Evolutionary conservation across 805 yeast species (phyloP).

Genomic region (Saccharomycodes ludwigii): DNA sequence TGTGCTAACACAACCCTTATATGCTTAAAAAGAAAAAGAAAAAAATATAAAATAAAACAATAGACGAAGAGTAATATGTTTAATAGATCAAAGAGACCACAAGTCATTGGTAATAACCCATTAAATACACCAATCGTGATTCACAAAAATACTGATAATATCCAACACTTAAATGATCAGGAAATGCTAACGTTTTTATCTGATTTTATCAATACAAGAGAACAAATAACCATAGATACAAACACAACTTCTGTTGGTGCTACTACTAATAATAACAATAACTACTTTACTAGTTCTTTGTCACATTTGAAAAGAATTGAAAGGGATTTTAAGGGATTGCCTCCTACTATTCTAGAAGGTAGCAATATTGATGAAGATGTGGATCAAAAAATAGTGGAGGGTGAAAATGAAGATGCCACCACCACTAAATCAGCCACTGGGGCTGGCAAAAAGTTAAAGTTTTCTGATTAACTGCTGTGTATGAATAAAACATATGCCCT

Average conservation of each 20-base stretch:
- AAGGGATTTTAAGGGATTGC: constrained; percentile 69
- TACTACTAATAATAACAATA: constrained; percentile 15
- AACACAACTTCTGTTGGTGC: constrained; percentile 7
- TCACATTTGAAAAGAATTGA: constrained; percentile 63
- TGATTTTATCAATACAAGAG: constrained; percentile 5
- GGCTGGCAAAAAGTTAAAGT: constrained; percentile 19
- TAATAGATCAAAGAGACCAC: constrained; percentile 7
- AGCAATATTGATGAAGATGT: too few species aligned
- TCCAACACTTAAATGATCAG: constrained; percentile 2
- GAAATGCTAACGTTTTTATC: constrained; percentile 6
- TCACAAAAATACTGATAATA: constrained; percentile 2
- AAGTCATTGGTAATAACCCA: constrained; percentile 7
- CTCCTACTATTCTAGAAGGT: constrained; percentile 51
- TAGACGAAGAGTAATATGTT: too few species aligned
- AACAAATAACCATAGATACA: constrained; percentile 4
- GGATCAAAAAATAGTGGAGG: constrained; percentile 2
- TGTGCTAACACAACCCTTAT: too few species aligned
- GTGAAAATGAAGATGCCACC: constrained; percentile 6
- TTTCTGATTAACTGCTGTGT: constrained; percentile 11
- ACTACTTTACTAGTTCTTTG: constrained; percentile 21
- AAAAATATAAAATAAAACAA: constrained; percentile 6
- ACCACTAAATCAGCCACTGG: constrained; percentile 17
- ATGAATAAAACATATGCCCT: too few species aligned
- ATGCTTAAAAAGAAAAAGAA: too few species aligned
- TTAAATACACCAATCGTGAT: constrained; percentile 5